phyloP scores from a whole-genome alignment of 2,329 filamentous ascomycete species.

The Alternaria postmessia region DNA sequence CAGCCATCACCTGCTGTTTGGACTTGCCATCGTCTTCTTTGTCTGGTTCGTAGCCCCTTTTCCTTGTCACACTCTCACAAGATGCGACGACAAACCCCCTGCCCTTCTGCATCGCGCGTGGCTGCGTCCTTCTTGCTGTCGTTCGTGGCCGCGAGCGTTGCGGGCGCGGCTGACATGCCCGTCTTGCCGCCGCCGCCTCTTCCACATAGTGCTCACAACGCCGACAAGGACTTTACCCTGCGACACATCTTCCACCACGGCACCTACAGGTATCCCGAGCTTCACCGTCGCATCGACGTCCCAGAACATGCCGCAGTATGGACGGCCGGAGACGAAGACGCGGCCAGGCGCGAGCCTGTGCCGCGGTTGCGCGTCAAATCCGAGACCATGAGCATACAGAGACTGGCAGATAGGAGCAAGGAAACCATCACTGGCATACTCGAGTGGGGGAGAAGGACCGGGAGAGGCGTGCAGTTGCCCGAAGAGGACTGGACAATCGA shows the following conservation, averaged over 20 bases:
- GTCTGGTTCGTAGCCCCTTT: not conserved
- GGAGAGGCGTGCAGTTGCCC: slow-evolving; percentile 72
- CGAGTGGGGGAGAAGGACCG: slow-evolving; percentile 72
- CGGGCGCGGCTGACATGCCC: slow-evolving; percentile 50
- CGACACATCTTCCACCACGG: slow-evolving; percentile 95
- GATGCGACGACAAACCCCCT: slow-evolving; percentile 41
- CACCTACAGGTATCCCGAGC: slow-evolving; percentile 75
- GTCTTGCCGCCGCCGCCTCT: slow-evolving; percentile 35
- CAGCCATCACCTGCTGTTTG: slow-evolving; percentile 1
- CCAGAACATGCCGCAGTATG: slow-evolving; percentile 68
- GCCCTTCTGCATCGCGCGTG: slow-evolving; percentile 67
- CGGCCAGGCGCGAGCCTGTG: slow-evolving; percentile 49
- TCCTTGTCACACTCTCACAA: slow-evolving; percentile 4
- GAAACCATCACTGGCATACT: slow-evolving; percentile 81
- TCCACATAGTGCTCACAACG: slow-evolving; percentile 29
- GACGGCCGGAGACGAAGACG: slow-evolving; percentile 66
- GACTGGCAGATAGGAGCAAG: slow-evolving; percentile 79
- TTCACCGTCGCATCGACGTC: slow-evolving; percentile 81
- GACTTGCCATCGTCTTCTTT: not conserved
- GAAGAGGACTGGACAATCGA: slow-evolving; percentile 85
- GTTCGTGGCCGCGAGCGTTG: slow-evolving; percentile 65
- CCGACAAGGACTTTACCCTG: slow-evolving; percentile 57
- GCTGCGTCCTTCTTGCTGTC: slow-evolving; percentile 71
- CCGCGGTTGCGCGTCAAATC: slow-evolving; percentile 65
- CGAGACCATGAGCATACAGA: slow-evolving; percentile 73